Percentiles rank a stretch among this genome's conserved stretches.
These are phyloP conservation scores for Populus alba DNA, from an alignment of 345 rosid genomes.

Conservation along the genomic window DNA sequence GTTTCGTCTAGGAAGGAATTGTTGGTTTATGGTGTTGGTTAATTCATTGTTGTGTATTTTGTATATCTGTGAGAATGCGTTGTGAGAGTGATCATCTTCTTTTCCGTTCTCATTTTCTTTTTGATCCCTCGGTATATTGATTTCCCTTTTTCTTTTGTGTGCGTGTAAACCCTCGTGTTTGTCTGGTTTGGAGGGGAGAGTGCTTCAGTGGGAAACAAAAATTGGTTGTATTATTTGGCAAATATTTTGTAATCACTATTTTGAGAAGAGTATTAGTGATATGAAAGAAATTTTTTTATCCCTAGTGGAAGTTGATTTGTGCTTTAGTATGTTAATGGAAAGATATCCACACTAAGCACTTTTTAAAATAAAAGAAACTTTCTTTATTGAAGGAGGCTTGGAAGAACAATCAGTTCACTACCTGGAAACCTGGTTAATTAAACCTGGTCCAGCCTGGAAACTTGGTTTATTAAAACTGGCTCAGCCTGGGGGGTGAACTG, in stretches of 20 bases:
- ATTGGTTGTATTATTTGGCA: constrained; percentile 22
- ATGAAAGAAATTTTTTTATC: neutral
- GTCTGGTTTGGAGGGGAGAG: constrained; percentile 27
- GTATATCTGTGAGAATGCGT: constrained; percentile 59
- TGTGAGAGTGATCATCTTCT: constrained; percentile 9
- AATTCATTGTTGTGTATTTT: constrained; percentile 39
- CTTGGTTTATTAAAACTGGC: no score
- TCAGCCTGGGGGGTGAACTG: no score
- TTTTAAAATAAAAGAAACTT: no score
- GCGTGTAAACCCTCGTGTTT: constrained; percentile 5
- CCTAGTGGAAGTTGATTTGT: neutral
- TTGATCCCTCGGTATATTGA: neutral
- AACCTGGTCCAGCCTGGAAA: no score
- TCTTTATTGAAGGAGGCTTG: no score
- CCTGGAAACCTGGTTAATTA: no score
- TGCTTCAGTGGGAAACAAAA: constrained; percentile 13
- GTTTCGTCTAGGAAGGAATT: constrained; percentile 10
- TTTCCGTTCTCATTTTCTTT: neutral
- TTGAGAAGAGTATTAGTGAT: neutral
- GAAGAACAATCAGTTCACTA: no score
- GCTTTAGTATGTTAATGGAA: neutral
- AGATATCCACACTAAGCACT: no score
- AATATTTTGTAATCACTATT: constrained; percentile 34
- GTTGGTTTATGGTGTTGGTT: constrained; percentile 21
- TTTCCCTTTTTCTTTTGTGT: neutral